Conservation (phyloP, 1,284 basidiomycete species). For the Ceratobasidium papillatum region DNA sequence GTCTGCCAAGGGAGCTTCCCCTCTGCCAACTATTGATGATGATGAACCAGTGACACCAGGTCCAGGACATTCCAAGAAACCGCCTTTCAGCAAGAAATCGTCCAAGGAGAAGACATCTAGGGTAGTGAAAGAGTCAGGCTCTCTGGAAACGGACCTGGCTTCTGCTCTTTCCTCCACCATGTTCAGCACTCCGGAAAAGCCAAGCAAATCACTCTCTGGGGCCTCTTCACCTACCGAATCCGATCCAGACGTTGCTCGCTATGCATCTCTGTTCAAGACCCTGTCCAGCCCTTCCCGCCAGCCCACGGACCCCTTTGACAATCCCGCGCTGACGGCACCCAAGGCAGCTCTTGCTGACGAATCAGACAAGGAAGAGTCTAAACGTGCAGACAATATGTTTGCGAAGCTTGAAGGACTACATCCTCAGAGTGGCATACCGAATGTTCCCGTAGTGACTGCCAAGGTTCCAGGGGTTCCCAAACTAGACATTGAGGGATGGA, state of each 20-base stretch:
- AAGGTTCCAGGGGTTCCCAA: slow-evolving; percentile 39
- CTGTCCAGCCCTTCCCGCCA: slow-evolving; percentile 33
- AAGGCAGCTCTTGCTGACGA: background rate
- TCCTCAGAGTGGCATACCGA: slow-evolving; percentile 38
- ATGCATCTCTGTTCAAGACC: slow-evolving; percentile 27
- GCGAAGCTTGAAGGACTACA: slow-evolving; percentile 42
- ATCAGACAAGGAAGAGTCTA: slow-evolving; percentile 36
- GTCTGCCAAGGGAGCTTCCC: background rate
- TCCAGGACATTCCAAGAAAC: background rate
- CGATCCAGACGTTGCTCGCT: slow-evolving; percentile 35
- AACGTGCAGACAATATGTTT: slow-evolving; percentile 37
- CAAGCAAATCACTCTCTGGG: background rate
- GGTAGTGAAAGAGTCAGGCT: background rate
- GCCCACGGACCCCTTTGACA: slow-evolving; percentile 21
- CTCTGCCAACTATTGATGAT: background rate
- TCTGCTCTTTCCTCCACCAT: slow-evolving; percentile 21
- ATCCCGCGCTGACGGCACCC: slow-evolving; percentile 1
- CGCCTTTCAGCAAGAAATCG: background rate
- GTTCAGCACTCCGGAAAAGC: slow-evolving; percentile 17
- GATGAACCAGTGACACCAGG: slow-evolving; percentile 11
- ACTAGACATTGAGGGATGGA: slow-evolving; percentile 44
- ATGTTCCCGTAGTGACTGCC: slow-evolving; percentile 27
- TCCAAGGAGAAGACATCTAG: background rate
- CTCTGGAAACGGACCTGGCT: slow-evolving; percentile 16
- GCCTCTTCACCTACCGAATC: slow-evolving; percentile 20